These are phyloP conservation scores for Rhododendron molle DNA, from an alignment of 148 eudicot species.

Conservation along the genomic window DNA sequence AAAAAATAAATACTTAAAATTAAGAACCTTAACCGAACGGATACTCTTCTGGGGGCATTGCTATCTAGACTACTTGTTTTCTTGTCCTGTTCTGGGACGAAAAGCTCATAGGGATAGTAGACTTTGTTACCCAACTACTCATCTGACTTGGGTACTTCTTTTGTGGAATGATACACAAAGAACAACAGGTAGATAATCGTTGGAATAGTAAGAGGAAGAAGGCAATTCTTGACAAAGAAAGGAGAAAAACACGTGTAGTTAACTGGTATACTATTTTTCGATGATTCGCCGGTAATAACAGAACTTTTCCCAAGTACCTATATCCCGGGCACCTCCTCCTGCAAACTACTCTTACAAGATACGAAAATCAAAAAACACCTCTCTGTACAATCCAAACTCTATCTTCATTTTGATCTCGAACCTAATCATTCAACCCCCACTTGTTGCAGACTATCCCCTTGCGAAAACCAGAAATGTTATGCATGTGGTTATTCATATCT, in stretches of 20 bases:
- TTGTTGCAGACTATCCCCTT: neutral
- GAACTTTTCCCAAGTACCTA: neutral
- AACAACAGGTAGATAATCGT: neutral
- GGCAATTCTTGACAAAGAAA: neutral
- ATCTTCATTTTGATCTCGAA: neutral
- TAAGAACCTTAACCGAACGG: no score
- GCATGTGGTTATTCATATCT: neutral
- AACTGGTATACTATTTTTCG: neutral
- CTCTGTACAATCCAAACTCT: neutral
- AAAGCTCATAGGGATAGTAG: neutral
- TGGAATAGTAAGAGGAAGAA: neutral
- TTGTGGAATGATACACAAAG: neutral
- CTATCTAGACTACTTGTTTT: neutral
- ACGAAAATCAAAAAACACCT: neutral
- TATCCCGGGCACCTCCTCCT: neutral
- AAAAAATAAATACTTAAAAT: no score
- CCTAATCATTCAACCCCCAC: neutral
- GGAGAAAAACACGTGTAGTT: neutral
- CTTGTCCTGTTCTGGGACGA: neutral
- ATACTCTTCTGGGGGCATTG: neutral
- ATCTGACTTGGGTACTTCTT: neutral
- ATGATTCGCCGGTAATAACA: neutral
- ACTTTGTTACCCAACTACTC: neutral
- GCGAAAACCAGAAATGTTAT: neutral
- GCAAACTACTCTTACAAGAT: neutral